Base-by-base conservation (phyloP, 208 protist species). In the Leishmania aethiopica region DNA sequence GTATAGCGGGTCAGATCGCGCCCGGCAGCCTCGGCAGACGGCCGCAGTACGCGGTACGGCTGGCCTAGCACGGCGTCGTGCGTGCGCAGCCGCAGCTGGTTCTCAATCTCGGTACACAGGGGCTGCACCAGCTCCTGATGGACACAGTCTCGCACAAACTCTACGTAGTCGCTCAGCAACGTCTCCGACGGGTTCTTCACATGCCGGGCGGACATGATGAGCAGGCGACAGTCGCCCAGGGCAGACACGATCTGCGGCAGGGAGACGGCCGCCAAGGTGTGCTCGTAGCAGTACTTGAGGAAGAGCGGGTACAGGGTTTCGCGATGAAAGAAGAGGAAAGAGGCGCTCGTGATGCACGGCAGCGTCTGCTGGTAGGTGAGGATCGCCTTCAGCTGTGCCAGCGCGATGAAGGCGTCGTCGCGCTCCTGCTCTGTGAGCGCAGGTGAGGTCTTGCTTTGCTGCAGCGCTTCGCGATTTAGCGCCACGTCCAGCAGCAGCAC, bases 41-140 rank as follows among this genome's bases (percentile, higher is more conserved):
- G 57, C n/a, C 35, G 78, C 28, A 86, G 79, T 45, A 74, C 60
- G 71, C 79, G 82, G 67, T 89, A 59, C 77, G 76, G 79, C 53
- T 85, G 53, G 2, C 92, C 93, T 7, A 94, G 80, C 40, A 96
- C 91, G 2, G 84, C 90, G 11, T 92, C 91, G 81, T 99, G 98
- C 51, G 97, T 98, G 83, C 95, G 91, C 1, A 99, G 80, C 28
- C 98, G 91, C 5, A 99, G 89, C 83, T 99, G 95, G 66, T 96
- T 97, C 86, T 99, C 98, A 70, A 99, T 95, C 57, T 99, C 96
- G 59, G 86, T 88, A 84, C 95, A 94, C 28, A 98, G 84, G n/a
- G 91, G 91, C 17, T 92, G 77, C 62, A 96, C 80, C 32, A 98
- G 45, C 66, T 91, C 78, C 25, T 87, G 82, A 32, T 84, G 77